Conservation (phyloP, 176 grass and related monocot genomes). For the Hyparrhenia diplandra region DNA sequence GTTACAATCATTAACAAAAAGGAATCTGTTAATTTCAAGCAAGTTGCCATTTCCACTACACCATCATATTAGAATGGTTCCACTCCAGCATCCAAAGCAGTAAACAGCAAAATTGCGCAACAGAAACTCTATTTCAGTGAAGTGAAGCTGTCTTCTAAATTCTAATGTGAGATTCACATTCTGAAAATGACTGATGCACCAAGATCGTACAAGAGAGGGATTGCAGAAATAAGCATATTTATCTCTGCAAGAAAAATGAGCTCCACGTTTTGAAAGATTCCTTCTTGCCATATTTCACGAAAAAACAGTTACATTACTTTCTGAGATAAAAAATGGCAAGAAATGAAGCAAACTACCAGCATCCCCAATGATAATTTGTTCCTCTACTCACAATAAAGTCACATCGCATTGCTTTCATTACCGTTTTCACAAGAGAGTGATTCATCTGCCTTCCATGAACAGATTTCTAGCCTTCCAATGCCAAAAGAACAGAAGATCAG, state of each 20-base stretch:
- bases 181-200: constrained; percentile 30
- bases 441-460: constrained; percentile 14
- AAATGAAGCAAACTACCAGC: constrained; percentile 31
- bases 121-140: constrained; percentile 7
- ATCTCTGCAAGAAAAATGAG: constrained; percentile 7
- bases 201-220: constrained; percentile 7
- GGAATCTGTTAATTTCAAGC: too few relatives aligned
- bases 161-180: constrained; percentile 20
- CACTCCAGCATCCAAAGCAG: not conserved
- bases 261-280: not conserved
- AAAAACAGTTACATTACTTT: constrained; percentile 13
- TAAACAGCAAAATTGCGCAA: not conserved
- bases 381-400: not conserved
- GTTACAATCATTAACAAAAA: too few relatives aligned
- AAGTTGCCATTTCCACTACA: too few relatives aligned
- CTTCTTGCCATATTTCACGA: not conserved
- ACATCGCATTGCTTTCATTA: constrained; percentile 23
- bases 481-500: not conserved
- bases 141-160: not conserved
- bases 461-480: constrained; percentile 24
- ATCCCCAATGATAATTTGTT: not conserved
- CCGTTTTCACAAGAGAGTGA: not conserved
- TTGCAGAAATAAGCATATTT: constrained; percentile 16
- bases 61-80: constrained; percentile 21
- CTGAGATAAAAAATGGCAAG: constrained; percentile 21